Base-by-base conservation (phyloP, 2,329 filamentous ascomycete genomes). In the Aureobasidium mangrovei region DNA sequence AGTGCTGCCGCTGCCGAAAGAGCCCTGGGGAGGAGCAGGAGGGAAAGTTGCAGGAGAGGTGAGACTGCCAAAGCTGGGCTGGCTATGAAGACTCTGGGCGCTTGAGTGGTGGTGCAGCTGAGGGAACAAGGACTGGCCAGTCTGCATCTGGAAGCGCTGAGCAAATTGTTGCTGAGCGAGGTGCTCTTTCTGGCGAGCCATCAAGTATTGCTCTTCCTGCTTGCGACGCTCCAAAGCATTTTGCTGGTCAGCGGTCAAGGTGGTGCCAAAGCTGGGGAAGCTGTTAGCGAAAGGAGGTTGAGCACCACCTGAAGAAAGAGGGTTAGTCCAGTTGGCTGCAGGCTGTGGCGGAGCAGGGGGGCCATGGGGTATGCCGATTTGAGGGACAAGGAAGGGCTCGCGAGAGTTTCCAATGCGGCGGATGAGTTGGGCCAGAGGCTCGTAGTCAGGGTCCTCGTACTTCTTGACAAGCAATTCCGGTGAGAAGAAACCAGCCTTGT, bases 401-500 rank as follows among this genome's bases (percentile, higher is more conserved):
- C 94, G 82, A 5, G 93, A 97, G 71, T 98, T 98, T 2, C 93
- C 93, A 62, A 98, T 98, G 33, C 91, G 85, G 41, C 93, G 80
- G 59, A 98, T 96, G 27, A 98, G 81, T 69, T 97, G 91, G 2
- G 91, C 93, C 7, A 98, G 75, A 9, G 91, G 93, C 69, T 98
- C 93, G 63, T 96, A 98, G 47, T 98, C 91, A 0, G 79, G 76
- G 64, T 98, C 93, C 67, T 98, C 93, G 4, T 91, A 77, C 68
- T 95, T 95, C 74, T 94, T 96, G 32, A 98, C 93, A 41, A 94
- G 82, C 24, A 98, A 77, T 63, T 98, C 91, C 0, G 91, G 85
- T 0, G 89, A 95, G 71, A 98, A 98, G 73, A 97, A 98, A 43
- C 91, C 91, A 36, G 91, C 91, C 69, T 97, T 97, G 73, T 97